These are phyloP conservation scores for Ulota crispa DNA, from an alignment of 225 moss, liverwort and hornwort species.

Conservation along the genomic window DNA sequence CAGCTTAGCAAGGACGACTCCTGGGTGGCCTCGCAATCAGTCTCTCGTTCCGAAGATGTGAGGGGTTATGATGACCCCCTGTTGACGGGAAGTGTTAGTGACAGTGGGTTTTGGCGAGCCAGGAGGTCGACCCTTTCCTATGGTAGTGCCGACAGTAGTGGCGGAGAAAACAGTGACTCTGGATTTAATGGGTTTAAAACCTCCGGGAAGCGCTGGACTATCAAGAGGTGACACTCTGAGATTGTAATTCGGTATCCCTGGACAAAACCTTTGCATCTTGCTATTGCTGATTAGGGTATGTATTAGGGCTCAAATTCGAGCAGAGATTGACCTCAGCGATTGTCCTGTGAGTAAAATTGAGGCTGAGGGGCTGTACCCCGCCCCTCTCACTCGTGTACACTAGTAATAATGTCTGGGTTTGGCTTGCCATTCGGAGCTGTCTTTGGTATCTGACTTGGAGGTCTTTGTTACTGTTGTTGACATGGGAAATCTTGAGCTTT, in stretches of 20 bases:
- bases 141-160: conserved; percentile 92
- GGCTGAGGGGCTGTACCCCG: conserved; percentile 34
- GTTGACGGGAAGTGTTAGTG: conserved; percentile 80
- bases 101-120: conserved; percentile 76
- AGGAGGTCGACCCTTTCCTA: conserved; percentile 70
- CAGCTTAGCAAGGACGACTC: conserved; percentile 78
- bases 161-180: conserved; percentile 92
- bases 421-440: conserved; percentile 42
- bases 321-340: conserved; percentile 47
- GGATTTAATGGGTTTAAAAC: conserved; percentile 75
- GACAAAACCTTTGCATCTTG: conserved; percentile 19
- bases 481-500: conserved; percentile 11
- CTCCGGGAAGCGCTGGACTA: conserved; percentile 86
- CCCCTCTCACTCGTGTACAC: conserved; percentile 55
- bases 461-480: not conserved
- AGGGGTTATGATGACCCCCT: conserved; percentile 94
- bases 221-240: conserved; percentile 64
- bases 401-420: conserved; percentile 56
- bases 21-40: conserved; percentile 49
- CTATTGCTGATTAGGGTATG: conserved; percentile 38
- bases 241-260: conserved; percentile 41
- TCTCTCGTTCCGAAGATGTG: conserved; percentile 38
- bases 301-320: conserved; percentile 49
- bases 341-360: conserved; percentile 46
- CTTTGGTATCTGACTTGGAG: conserved; percentile 24